Conservation (phyloP, 768 basidiomycete genomes). For the Hygrophorus russula region DNA sequence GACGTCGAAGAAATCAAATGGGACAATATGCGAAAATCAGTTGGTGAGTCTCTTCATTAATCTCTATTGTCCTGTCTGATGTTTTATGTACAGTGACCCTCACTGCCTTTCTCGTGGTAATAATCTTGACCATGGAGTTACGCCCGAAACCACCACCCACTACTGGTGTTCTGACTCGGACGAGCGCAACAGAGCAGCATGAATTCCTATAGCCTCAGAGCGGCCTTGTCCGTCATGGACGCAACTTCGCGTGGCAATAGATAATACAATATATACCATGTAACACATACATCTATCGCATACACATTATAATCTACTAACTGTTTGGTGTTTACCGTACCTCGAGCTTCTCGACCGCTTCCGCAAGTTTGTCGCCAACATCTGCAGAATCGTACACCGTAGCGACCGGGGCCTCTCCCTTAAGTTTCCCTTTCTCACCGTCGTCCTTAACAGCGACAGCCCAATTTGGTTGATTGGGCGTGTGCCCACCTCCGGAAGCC, state of each 20-base stretch:
- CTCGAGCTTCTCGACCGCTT: slow-evolving; percentile 45
- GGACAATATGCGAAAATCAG: slow-evolving; percentile 80
- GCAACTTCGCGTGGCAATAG: background rate
- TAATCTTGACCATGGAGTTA: slow-evolving; percentile 62
- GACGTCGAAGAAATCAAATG: slow-evolving; percentile 79
- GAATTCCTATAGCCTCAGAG: background rate
- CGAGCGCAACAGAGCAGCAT: slow-evolving; percentile 9
- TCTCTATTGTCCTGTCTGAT: background rate
- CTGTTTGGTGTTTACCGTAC: slow-evolving; percentile 28
- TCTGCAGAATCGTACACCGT: slow-evolving; percentile 4
- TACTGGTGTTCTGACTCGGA: slow-evolving; percentile 19
- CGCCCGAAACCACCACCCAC: slow-evolving; percentile 29
- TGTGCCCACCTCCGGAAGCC: no score
- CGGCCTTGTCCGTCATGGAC: background rate
- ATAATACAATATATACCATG: background rate
- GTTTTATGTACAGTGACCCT: slow-evolving; percentile 42
- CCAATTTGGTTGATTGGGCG: slow-evolving; percentile 5
- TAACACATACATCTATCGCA: slow-evolving; percentile 2
- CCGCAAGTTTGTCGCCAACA: slow-evolving; percentile 24
- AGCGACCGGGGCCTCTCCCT: slow-evolving; percentile 5
- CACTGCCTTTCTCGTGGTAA: slow-evolving; percentile 53
- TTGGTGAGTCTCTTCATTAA: slow-evolving; percentile 37
- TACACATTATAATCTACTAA: slow-evolving; percentile 14
- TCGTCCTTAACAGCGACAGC: slow-evolving; percentile 8
- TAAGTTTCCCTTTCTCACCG: slow-evolving; percentile 11